Percentiles rank a stretch among this genome's conserved stretches.
phyloP scores from a whole-genome alignment of 2,329 filamentous ascomycete species.

The Venturia carpophila region DNA sequence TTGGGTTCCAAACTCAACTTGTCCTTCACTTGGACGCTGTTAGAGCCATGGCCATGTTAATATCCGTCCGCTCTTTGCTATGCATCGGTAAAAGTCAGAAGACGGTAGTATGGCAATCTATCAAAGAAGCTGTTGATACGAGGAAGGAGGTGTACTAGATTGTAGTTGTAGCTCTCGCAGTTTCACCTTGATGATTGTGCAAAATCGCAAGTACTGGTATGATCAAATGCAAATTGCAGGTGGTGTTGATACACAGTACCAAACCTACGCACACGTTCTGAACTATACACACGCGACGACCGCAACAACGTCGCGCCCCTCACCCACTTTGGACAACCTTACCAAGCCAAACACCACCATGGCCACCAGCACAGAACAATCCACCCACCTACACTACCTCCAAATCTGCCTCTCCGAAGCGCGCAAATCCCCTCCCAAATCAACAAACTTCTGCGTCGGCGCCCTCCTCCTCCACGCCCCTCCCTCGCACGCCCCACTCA shows the following conservation, averaged over 20 bases:
- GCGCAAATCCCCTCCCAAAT: conserved; percentile 69
- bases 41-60: too few relatives aligned
- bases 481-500: conserved; percentile 35
- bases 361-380: neutral
- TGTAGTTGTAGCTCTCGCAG: too few relatives aligned
- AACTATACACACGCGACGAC: neutral
- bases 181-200: too few relatives aligned
- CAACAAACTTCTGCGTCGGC: conserved; percentile 89
- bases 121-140: too few relatives aligned
- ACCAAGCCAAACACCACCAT: neutral
- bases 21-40: too few relatives aligned
- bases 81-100: too few relatives aligned
- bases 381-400: conserved; percentile 45
- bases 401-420: conserved; percentile 68
- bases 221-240: too few relatives aligned
- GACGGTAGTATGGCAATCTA: too few relatives aligned
- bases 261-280: neutral
- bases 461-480: conserved; percentile 54
- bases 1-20: too few relatives aligned
- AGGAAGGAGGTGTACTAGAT: too few relatives aligned
- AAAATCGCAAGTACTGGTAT: too few relatives aligned
- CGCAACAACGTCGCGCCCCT: neutral
- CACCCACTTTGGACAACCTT: neutral
- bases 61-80: too few relatives aligned
- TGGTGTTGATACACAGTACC: neutral